Conservation (phyloP, 352 stramenopile species). For the Phytophthora citrophthora region DNA sequence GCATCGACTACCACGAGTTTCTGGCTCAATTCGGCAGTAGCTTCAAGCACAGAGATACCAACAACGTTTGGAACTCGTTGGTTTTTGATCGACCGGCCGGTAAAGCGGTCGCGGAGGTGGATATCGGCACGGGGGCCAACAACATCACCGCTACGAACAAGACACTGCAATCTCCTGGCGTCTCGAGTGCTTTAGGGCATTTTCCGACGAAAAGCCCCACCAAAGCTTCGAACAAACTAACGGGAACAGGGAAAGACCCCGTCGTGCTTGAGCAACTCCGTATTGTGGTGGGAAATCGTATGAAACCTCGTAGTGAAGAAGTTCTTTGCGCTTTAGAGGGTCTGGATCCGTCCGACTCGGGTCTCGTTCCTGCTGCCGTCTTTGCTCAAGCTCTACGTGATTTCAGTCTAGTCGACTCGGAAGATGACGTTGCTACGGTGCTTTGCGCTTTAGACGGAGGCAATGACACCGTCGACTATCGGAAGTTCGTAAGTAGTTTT, state of each 20-base stretch:
- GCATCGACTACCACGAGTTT: slow-evolving; percentile 75
- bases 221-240: slow-evolving; percentile 14
- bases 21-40: slow-evolving; percentile 62
- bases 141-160: slow-evolving; percentile 39
- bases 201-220: slow-evolving; percentile 16
- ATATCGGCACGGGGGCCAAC: slow-evolving; percentile 20
- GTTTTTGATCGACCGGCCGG: slow-evolving; percentile 39
- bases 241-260: slow-evolving; percentile 27
- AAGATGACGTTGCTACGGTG: slow-evolving; percentile 40
- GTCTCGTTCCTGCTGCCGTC: slow-evolving; percentile 44
- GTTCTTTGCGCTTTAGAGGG: slow-evolving; percentile 55
- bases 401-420: slow-evolving; percentile 51
- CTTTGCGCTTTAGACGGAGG: slow-evolving; percentile 11
- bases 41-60: slow-evolving; percentile 72
- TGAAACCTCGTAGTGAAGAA: slow-evolving; percentile 44
- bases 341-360: slow-evolving; percentile 53
- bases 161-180: slow-evolving; percentile 58
- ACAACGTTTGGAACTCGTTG: slow-evolving; percentile 71
- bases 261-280: slow-evolving; percentile 66
- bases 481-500: slow-evolving; percentile 69
- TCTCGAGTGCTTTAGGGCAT: slow-evolving; percentile 37
- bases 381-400: slow-evolving; percentile 61
- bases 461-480: slow-evolving; percentile 60
- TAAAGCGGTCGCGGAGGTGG: slow-evolving; percentile 22
- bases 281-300: slow-evolving; percentile 64